A percentile compares a stretch with the other conserved stretches of the same genome.
phyloP scores from a whole-genome alignment of 2,329 filamentous ascomycete species.

The Hymenoscyphus linearis region DNA sequence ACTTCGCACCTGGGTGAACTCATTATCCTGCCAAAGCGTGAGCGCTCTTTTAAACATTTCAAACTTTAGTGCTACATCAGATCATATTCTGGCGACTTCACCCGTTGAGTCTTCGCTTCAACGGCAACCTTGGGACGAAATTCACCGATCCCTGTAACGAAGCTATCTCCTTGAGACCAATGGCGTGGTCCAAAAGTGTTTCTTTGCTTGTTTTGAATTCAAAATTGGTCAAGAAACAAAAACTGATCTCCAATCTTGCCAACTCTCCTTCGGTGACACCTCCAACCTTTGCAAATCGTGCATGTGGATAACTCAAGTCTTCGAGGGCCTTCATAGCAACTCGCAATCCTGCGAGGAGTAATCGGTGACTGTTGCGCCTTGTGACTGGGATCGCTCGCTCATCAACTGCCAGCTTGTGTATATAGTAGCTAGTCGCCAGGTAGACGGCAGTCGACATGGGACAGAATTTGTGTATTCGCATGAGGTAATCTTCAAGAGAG shows the following conservation, averaged over 20 bases:
- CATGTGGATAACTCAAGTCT: conserved; percentile 81
- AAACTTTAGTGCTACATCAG: conserved; percentile 16
- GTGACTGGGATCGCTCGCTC: conserved; percentile 78
- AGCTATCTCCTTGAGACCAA: conserved; percentile 34
- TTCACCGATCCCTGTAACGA: conserved; percentile 31
- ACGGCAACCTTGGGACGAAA: conserved; percentile 27
- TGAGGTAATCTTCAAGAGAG: conserved; percentile 75
- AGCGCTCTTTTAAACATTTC: neutral
- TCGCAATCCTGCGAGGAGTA: conserved; percentile 76
- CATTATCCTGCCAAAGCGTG: neutral
- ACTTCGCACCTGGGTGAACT: neutral
- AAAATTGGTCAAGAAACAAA: conserved; percentile 82
- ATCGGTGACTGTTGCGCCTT: conserved; percentile 75
- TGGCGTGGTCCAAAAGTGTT: conserved; percentile 47
- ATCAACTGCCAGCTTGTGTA: conserved; percentile 72
- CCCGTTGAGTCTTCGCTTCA: conserved; percentile 22
- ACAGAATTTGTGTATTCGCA: conserved; percentile 83
- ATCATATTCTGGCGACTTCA: conserved; percentile 21
- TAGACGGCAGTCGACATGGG: conserved; percentile 93
- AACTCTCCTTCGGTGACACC: conserved; percentile 81
- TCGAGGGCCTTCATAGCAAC: conserved; percentile 95
- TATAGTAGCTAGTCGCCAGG: conserved; percentile 82
- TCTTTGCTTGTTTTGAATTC: conserved; percentile 62
- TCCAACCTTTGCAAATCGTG: conserved; percentile 78
- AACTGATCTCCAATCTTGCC: conserved; percentile 80